Evolutionary conservation across 257 asterid genomes (phyloP).

Genomic region (Henckelia pumila): DNA sequence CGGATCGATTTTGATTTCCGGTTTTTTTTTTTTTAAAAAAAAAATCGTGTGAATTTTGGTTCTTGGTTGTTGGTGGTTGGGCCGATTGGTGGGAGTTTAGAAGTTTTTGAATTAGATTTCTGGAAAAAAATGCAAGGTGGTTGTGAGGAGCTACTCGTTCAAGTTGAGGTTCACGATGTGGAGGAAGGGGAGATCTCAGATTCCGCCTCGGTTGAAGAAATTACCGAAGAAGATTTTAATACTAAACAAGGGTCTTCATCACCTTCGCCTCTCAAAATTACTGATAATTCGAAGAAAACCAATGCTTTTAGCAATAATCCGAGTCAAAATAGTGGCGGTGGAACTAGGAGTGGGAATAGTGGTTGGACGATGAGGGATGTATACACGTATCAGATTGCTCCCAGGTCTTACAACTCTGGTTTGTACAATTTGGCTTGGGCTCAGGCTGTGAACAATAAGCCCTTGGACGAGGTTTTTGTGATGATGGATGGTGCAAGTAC

Average conservation of each 20-base stretch:
- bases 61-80: neutral
- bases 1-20: neutral
- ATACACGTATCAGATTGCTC: constrained; percentile 56
- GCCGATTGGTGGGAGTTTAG: constrained; percentile 32
- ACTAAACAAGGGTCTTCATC: constrained; percentile 35
- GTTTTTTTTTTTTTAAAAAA: neutral
- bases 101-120: constrained; percentile 27
- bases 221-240: constrained; percentile 60
- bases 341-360: constrained; percentile 42
- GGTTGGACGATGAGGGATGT: constrained; percentile 84
- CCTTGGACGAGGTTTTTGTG: constrained; percentile 65
- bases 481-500: constrained; percentile 50
- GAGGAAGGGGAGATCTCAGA: constrained; percentile 98
- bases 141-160: constrained; percentile 36
- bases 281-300: constrained; percentile 31
- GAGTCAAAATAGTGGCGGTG: constrained; percentile 26
- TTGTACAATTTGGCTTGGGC: constrained; percentile 93
- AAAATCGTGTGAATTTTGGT: constrained; percentile 5
- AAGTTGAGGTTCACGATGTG: constrained; percentile 46
- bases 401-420: constrained; percentile 58
- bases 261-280: constrained; percentile 24
- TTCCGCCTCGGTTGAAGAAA: constrained; percentile 81
- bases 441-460: constrained; percentile 91
- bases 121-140: constrained; percentile 51
- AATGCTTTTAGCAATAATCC: constrained; percentile 25